These are phyloP conservation scores for Heteromeles arbutifolia DNA, from an alignment of 306 rosid species.

Conservation along the genomic window DNA sequence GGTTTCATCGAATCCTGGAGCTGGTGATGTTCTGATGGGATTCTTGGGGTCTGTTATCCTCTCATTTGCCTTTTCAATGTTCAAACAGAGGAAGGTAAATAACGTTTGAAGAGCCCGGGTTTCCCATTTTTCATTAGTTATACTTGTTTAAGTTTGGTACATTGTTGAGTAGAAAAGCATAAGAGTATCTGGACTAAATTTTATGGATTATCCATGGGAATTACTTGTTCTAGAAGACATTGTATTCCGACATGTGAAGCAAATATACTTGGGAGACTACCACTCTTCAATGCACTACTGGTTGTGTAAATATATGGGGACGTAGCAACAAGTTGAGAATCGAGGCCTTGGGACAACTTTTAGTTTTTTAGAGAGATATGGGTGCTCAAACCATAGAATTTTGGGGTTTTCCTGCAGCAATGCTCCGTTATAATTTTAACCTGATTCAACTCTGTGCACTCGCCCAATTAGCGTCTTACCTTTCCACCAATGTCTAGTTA, in stretches of 20 bases:
- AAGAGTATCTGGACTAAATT: no score
- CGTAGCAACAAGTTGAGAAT: no score
- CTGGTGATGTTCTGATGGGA: slow-evolving; percentile 93
- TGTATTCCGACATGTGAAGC: neutral
- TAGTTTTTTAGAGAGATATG: no score
- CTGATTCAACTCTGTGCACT: neutral
- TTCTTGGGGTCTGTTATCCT: slow-evolving; percentile 95
- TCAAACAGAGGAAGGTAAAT: slow-evolving; percentile 87
- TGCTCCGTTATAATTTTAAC: neutral
- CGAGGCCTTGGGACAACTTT: no score
- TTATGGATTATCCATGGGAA: neutral
- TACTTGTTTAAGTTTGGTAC: neutral
- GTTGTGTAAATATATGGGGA: no score
- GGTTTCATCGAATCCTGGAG: slow-evolving; percentile 77
- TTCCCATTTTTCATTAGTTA: neutral
- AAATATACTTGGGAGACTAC: neutral
- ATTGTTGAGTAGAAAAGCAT: no score
- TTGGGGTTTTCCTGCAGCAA: neutral
- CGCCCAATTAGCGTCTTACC: neutral
- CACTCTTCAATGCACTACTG: no score
- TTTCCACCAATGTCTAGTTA: neutral
- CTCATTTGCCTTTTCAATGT: slow-evolving; percentile 97
- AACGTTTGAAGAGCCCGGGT: neutral
- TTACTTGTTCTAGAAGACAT: neutral
- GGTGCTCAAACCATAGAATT: neutral